These are phyloP conservation scores for Raffaelea arxii DNA, from an alignment of 2,329 filamentous ascomycete genomes.

Conservation along the genomic window DNA sequence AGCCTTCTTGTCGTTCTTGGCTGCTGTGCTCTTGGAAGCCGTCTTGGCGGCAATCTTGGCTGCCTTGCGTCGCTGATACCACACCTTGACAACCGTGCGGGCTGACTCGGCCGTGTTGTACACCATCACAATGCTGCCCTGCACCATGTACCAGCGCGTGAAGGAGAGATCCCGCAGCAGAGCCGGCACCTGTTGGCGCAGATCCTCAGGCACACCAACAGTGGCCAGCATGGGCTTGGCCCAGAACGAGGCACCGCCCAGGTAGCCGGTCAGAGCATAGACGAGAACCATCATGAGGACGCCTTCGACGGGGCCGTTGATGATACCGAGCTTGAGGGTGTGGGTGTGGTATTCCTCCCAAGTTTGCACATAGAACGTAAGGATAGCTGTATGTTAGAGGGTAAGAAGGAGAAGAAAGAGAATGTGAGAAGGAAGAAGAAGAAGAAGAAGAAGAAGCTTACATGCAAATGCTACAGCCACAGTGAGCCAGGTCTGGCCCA, in stretches of 20 bases:
- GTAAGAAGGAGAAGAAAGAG: slow-evolving; percentile 1
- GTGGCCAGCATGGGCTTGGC: slow-evolving; percentile 68
- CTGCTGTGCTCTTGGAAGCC: neutral
- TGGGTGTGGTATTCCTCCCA: slow-evolving; percentile 99
- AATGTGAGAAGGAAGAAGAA: neutral
- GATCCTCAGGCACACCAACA: slow-evolving; percentile 56
- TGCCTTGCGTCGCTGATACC: slow-evolving; percentile 32
- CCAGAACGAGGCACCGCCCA: slow-evolving; percentile 91
- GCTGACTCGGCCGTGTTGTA: slow-evolving; percentile 77
- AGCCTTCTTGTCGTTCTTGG: neutral
- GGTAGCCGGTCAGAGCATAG: slow-evolving; percentile 72
- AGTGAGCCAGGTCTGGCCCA: slow-evolving; percentile 87
- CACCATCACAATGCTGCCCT: slow-evolving; percentile 70
- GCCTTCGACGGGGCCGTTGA: slow-evolving; percentile 93
- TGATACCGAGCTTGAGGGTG: slow-evolving; percentile 79
- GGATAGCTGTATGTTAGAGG: slow-evolving; percentile 45
- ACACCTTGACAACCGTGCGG: slow-evolving; percentile 73
- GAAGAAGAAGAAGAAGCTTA: slow-evolving; percentile 29
- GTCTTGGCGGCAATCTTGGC: slow-evolving; percentile 3
- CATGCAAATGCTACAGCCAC: slow-evolving; percentile 75
- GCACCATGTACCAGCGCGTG: slow-evolving; percentile 86
- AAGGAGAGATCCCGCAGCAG: slow-evolving; percentile 70
- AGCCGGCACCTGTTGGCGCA: slow-evolving; percentile 60
- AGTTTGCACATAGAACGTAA: slow-evolving; percentile 98
- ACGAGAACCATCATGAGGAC: slow-evolving; percentile 75